Conservation (phyloP, 1,284 basidiomycete genomes). For the Sanguinoderma infundibulare region DNA sequence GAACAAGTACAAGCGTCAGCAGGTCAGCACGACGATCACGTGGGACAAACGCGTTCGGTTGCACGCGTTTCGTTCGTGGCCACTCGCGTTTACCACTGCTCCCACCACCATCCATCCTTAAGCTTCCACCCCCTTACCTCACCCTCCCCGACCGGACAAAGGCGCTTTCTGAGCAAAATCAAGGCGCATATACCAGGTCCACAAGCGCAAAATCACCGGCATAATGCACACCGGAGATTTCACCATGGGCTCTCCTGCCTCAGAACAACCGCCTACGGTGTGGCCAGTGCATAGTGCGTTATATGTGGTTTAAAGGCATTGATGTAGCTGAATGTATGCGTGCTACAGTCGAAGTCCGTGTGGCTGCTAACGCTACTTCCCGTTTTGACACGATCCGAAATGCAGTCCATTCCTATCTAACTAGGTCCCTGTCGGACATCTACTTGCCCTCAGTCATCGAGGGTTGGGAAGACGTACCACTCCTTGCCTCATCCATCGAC, state of each 20-base stretch:
- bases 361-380: slow-evolving; percentile 66
- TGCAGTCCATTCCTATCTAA: slow-evolving; percentile 65
- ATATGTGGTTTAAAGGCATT: background rate
- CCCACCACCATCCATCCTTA: slow-evolving; percentile 16
- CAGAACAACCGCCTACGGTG: slow-evolving; percentile 30
- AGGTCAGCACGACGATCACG: slow-evolving; percentile 23
- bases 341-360: slow-evolving; percentile 80
- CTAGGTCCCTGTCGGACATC: slow-evolving; percentile 61
- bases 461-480: slow-evolving; percentile 76
- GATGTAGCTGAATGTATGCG: slow-evolving; percentile 1
- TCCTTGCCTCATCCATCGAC: slow-evolving; percentile 78
- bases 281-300: slow-evolving; percentile 66
- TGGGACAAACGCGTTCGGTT: slow-evolving; percentile 17
- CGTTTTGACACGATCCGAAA: slow-evolving; percentile 75
- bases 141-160: background rate
- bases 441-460: slow-evolving; percentile 67
- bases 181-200: background rate
- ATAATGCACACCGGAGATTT: slow-evolving; percentile 30
- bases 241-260: slow-evolving; percentile 28
- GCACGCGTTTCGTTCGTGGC: slow-evolving; percentile 22
- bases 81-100: slow-evolving; percentile 21
- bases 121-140: background rate
- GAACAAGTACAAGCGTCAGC: background rate
- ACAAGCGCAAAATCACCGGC: background rate
- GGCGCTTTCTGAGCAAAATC: background rate